A percentile compares a stretch with the other conserved stretches of the same genome.
Conservation (phyloP, 2,329 filamentous ascomycete species). For the Diaporthe velutina region DNA sequence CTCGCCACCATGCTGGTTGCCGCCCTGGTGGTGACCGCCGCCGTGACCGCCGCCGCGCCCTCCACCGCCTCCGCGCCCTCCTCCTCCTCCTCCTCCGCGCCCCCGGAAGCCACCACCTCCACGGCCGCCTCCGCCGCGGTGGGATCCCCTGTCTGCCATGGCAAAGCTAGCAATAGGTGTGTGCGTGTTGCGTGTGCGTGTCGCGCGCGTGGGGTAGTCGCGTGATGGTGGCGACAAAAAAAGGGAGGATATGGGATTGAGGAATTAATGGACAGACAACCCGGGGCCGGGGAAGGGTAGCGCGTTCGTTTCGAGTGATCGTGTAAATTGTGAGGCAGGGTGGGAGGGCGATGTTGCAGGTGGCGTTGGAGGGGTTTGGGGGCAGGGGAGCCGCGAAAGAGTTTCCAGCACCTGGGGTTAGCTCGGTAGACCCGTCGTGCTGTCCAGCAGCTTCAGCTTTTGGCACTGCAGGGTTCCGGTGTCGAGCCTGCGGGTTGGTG, state of each 20-base stretch:
- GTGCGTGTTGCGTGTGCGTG: slow-evolving; percentile 21
- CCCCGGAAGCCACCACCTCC: slow-evolving; percentile 56
- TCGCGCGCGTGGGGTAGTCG: neutral
- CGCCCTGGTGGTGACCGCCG: slow-evolving; percentile 60
- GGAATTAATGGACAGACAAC: too few species aligned
- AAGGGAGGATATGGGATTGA: neutral
- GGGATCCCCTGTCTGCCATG: slow-evolving; percentile 66
- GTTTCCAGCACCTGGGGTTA: slow-evolving; percentile 10
- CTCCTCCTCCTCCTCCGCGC: slow-evolving; percentile 60
- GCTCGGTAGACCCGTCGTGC: slow-evolving; percentile 15
- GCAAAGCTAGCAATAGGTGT: slow-evolving; percentile 40
- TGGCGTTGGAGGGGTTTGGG: slow-evolving; percentile 20
- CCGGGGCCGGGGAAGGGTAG: neutral
- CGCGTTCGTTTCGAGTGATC: slow-evolving; percentile 16
- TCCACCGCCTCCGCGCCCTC: slow-evolving; percentile 61
- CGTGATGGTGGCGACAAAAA: slow-evolving; percentile 7
- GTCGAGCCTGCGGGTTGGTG: neutral
- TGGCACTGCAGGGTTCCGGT: neutral
- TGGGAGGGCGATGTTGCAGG: slow-evolving; percentile 23
- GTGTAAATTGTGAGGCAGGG: slow-evolving; percentile 6
- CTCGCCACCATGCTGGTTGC: slow-evolving; percentile 47
- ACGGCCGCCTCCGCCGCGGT: slow-evolving; percentile 62
- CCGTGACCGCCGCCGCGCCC: slow-evolving; percentile 56
- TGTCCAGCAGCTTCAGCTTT: slow-evolving; percentile 4
- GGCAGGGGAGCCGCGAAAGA: slow-evolving; percentile 6